Base-by-base conservation (phyloP, 2,329 filamentous ascomycete genomes). In the Aspergillus fumigatus region DNA sequence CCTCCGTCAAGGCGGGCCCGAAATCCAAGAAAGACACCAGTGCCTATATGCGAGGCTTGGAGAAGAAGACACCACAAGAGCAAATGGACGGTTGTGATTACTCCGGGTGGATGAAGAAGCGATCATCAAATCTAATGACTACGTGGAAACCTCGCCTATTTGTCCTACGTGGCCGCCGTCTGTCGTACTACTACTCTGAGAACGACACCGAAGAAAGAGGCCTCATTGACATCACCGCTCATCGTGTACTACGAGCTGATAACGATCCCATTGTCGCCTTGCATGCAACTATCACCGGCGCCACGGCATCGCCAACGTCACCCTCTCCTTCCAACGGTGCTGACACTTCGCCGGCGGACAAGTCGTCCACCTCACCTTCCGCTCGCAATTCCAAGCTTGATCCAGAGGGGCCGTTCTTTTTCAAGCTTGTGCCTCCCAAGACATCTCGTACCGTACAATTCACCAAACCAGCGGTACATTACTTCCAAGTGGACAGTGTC, bases 51-150 rank as follows among this genome's bases (percentile, higher is more conserved):
- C 88, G 90, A 29, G 94, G 94, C 0, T 77, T 97, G 43, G 83
- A 89, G 65, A 92, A 92, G 73, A 88, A 93, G 58, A 78, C 84
- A 0, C 94, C 94, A 0, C 81, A 86, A 54, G 90, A 96, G 70
- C 92, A 93, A 59, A 94, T 96, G 74, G 79, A 86, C 59, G 86
- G 85, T 59, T 93, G 91, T 54, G 93, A 99, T 69, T 97, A 96
- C 72, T 93, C 88, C 67, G 94, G 94, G 1, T 99, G 94, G 94
- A 99, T 99, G 94, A 97, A 94, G 80, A 99, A 99, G 82, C 92
- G 95, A 75, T 96, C 91, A 58, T 93, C 91, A 1, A 94, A 93
- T 67, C 80, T 97, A 35, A 96, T 99, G 88, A 92, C 92, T 2
- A 96, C 92, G 1, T 99, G 94, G 94, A 99, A 97, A 70, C 89